Conservation (phyloP, 352 stramenopile genomes). For the Elongisporangium prolatum region DNA sequence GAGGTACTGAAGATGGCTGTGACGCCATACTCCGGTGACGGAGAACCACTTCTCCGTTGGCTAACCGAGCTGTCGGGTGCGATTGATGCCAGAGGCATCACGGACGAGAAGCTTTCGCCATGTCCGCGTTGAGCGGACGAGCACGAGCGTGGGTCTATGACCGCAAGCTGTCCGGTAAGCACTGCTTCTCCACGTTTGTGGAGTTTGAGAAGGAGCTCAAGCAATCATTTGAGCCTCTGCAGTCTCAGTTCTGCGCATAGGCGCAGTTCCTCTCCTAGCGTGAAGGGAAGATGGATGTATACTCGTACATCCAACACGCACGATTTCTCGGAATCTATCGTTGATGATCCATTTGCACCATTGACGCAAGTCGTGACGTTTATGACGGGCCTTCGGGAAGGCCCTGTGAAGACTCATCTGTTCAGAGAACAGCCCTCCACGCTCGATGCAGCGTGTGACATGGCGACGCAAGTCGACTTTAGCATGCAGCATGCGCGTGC, state of each 20-base stretch:
- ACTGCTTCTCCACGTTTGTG: too few relatives aligned
- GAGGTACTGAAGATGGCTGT: too few relatives aligned
- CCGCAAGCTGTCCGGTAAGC: too few relatives aligned
- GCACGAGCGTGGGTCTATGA: too few relatives aligned
- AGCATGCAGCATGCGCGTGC: background rate
- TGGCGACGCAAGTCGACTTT: background rate
- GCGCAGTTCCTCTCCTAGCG: background rate
- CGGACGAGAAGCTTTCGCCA: too few relatives aligned
- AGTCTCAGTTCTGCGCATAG: background rate
- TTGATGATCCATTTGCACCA: background rate
- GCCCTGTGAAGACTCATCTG: background rate
- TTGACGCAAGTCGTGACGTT: background rate
- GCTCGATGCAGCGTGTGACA: background rate
- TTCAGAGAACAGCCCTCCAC: background rate
- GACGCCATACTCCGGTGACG: too few relatives aligned
- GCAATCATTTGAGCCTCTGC: too few relatives aligned
- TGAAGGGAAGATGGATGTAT: background rate
- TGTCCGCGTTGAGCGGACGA: too few relatives aligned
- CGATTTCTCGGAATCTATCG: background rate
- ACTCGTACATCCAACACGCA: background rate
- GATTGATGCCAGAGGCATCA: too few relatives aligned
- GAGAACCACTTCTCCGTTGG: too few relatives aligned
- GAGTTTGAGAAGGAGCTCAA: too few relatives aligned
- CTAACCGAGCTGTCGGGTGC: too few relatives aligned
- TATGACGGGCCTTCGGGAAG: background rate